Base-by-base conservation (phyloP, 495 filamentous ascomycete genomes). In the Penicillium waksmanii region DNA sequence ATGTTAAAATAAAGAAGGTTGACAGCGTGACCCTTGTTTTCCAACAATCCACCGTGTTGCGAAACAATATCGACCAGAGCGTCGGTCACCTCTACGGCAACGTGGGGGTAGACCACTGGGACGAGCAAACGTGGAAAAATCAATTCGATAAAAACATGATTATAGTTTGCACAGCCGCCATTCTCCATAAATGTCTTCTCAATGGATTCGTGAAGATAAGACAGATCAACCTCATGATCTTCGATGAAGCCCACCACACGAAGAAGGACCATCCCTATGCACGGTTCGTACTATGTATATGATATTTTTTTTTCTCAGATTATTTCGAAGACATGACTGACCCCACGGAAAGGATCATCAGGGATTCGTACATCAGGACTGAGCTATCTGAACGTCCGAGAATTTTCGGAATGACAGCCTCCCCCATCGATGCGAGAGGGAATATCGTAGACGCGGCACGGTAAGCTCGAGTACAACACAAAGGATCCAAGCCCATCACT, bases 371-470 rank as follows among this genome's bases (percentile, higher is more conserved):
- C 64, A 55, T 84, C 33, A 68, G 74, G 34, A 72, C 77, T 15
- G 67, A 75, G 69, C 46, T 60, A 1, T 65, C 72, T 1, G 77
- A 73, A 18, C 81, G 86, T 2, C 96, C 95, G 13, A 88, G 88
- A 56, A 86, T 99, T 21, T 90, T 99, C 66, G 95, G 94, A 17
- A 97, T 99, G 94, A 99, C 95, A 9, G 95, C 95, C 15, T 97
- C 94, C 10, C 95, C 95, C 2, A 88, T 98, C n/a, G 94, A 98
- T 77, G 86, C 89, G 3, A 87, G 89, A 63, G 79, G 82, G 0
- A 85, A 95, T 65, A 82, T 91, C 23, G 75, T 83, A 19, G 76
- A 85, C 42, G 89, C 89, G 55, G 92, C 92, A 17, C 70, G 64
- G 83, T 87, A 72, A 59, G 74, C 70, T 31, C 27, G 27, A 31